These are phyloP conservation scores for Thelonectria blattea DNA, from an alignment of 2,329 filamentous ascomycete species.

Conservation along the genomic window DNA sequence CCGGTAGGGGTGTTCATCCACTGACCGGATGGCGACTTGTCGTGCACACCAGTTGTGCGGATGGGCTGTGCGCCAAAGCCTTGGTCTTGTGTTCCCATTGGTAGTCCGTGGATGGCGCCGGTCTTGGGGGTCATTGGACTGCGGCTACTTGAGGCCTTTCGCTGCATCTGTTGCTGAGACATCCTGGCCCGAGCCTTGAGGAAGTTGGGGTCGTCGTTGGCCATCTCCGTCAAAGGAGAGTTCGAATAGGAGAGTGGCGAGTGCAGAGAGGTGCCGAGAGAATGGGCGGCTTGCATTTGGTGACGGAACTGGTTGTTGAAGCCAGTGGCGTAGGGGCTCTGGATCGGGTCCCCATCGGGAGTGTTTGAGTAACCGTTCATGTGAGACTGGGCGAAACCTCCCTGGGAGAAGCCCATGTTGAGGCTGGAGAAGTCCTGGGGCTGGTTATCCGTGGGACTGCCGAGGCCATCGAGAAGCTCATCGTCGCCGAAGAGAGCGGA, in stretches of 20 bases:
- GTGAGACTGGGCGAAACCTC: slow-evolving; percentile 67
- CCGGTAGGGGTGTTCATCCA: slow-evolving; percentile 85
- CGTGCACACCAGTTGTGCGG: slow-evolving; percentile 71
- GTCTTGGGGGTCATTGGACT: slow-evolving; percentile 88
- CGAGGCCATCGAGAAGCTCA: slow-evolving; percentile 80
- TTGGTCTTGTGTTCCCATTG: slow-evolving; percentile 70
- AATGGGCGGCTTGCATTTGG: slow-evolving; percentile 64
- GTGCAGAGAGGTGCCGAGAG: slow-evolving; percentile 58
- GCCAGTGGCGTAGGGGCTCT: slow-evolving; percentile 83
- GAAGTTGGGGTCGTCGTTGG: slow-evolving; percentile 62
- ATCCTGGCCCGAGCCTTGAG: slow-evolving; percentile 67
- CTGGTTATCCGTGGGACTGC: slow-evolving; percentile 59
- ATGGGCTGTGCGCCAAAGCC: slow-evolving; percentile 82
- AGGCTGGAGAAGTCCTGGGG: slow-evolving; percentile 63
- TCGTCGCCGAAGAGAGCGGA: slow-evolving; percentile 85
- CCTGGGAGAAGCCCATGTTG: slow-evolving; percentile 63
- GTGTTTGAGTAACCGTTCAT: slow-evolving; percentile 88
- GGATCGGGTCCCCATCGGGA: slow-evolving; percentile 88
- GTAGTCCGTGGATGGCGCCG: slow-evolving; percentile 74
- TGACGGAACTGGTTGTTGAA: slow-evolving; percentile 82
- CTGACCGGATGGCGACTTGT: slow-evolving; percentile 85
- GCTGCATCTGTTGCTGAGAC: slow-evolving; percentile 67
- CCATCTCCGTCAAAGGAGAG: slow-evolving; percentile 54
- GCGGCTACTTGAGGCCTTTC: slow-evolving; percentile 75
- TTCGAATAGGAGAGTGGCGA: slow-evolving; percentile 49